These are phyloP conservation scores for Torulaspora quercuum DNA, from an alignment of 805 yeast species.

Conservation along the genomic window DNA sequence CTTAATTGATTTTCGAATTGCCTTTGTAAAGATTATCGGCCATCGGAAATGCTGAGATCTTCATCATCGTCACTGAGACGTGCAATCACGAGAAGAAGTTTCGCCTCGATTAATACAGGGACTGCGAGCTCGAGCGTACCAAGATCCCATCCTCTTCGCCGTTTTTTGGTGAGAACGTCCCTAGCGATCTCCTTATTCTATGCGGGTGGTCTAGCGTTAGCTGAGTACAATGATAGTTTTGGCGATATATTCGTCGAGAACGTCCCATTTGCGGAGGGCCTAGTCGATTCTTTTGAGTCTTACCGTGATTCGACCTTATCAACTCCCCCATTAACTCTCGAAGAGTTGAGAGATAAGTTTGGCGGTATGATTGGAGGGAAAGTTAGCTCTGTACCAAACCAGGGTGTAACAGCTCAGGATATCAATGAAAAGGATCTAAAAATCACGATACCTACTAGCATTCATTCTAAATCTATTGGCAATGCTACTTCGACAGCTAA, in stretches of 20 bases:
- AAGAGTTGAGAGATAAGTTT: slow-evolving; percentile 25
- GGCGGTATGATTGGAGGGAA: slow-evolving; percentile 25
- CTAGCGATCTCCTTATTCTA: slow-evolving; percentile 42
- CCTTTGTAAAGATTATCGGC: too few species aligned
- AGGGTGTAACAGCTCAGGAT: slow-evolving; percentile 12
- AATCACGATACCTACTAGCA: background rate
- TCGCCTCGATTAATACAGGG: slow-evolving; percentile 20
- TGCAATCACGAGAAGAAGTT: slow-evolving; percentile 10
- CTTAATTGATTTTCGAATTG: too few species aligned
- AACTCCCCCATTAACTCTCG: slow-evolving; percentile 22
- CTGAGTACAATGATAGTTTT: slow-evolving; percentile 52
- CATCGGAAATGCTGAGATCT: slow-evolving; percentile 13
- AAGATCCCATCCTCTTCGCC: slow-evolving; percentile 30
- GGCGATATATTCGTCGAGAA: slow-evolving; percentile 60
- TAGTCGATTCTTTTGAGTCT: slow-evolving; percentile 50
- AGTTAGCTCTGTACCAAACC: slow-evolving; percentile 21
- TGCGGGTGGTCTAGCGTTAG: slow-evolving; percentile 56
- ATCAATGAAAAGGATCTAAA: slow-evolving; percentile 7
- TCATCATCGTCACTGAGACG: slow-evolving; percentile 9
- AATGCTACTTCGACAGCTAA: slow-evolving; percentile 3
- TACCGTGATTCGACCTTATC: slow-evolving; percentile 22
- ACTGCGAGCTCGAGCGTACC: slow-evolving; percentile 14
- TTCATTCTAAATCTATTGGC: background rate
- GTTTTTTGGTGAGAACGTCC: slow-evolving; percentile 32
- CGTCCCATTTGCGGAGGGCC: slow-evolving; percentile 59